Base-by-base conservation (phyloP, 306 rosid species). In the Rosa multiflora region DNA sequence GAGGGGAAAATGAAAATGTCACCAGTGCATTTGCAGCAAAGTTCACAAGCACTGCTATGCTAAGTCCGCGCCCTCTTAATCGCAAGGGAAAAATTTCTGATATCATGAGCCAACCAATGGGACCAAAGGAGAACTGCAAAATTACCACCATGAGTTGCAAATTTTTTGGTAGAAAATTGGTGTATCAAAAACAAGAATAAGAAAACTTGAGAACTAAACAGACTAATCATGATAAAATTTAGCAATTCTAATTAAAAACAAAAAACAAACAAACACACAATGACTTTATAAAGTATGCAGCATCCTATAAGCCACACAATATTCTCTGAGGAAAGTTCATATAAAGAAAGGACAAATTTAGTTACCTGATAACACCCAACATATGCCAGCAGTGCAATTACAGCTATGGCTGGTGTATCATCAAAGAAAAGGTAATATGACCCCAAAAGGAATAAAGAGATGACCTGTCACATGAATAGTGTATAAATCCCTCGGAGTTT, bases 71-170 rank as follows among this genome's bases (percentile, higher is more conserved):
- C 20, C 99, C 98, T 88, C 99, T 87, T 35, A 88, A 64, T 35
- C 99, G 90, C 82, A 95, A 84, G 23, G 99, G 99, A 75, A 95
- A 95, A 49, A 95, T 26, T 87, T 95, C 99, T 20, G 99, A 91
- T 85, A 95, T 91, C 99, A 95, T 90, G 71, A 95, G 89, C 99
- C 99, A 95, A 46, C 99, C 97, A 64, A 95, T 95, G 71, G 99
- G 99, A 81, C 99, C 99, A 81, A 91, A 95, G 64, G 99, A 95
- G 64, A 95, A 23, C 99, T 95, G 94, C 89, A 86, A 77, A 40
- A 53, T 20, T 52, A 76, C 76, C 78, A 23, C 62, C 58, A 69
- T 67, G 76, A 81, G 79, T 51, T 56, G 73, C 32, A 70, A 13
- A 46, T 35, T 44, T 49, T 37, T 56, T 43, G 46, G n/a, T 52